Conservation (phyloP, 129 eudicot genomes). For the Silybum marianum region DNA sequence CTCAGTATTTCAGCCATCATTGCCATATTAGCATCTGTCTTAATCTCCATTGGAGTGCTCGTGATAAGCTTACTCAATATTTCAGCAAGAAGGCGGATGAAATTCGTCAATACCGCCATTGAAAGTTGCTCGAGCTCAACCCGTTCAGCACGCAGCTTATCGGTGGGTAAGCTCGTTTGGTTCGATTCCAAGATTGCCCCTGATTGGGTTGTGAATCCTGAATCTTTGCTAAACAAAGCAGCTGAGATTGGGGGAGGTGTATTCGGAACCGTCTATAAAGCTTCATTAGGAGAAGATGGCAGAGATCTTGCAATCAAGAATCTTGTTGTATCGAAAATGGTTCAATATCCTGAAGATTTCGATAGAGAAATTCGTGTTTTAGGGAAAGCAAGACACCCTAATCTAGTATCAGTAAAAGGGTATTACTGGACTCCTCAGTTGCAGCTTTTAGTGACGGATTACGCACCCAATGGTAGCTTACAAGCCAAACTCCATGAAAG, state of each 20-base stretch:
- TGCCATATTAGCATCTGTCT: conserved; percentile 77
- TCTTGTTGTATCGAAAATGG: conserved; percentile 62
- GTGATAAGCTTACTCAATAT: conserved; percentile 74
- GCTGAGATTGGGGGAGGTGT: conserved; percentile 82
- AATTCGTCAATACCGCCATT: conserved; percentile 66
- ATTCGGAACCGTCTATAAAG: conserved; percentile 80
- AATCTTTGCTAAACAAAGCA: conserved; percentile 66
- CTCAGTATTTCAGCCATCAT: conserved; percentile 81
- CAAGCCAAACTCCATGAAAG: conserved; percentile 64
- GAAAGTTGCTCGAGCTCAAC: conserved; percentile 89
- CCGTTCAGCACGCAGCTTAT: conserved; percentile 47
- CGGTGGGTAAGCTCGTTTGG: conserved; percentile 78
- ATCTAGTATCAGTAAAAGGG: conserved; percentile 71
- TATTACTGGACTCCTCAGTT: conserved; percentile 92
- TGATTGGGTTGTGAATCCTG: conserved; percentile 60
- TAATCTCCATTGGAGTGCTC: conserved; percentile 68
- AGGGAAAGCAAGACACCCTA: conserved; percentile 85
- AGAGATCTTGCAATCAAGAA: conserved; percentile 69
- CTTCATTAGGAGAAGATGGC: conserved; percentile 65
- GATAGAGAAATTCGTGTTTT: conserved; percentile 74
- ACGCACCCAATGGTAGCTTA: conserved; percentile 67
- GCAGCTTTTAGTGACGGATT: conserved; percentile 81
- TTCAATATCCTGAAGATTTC: conserved; percentile 75
- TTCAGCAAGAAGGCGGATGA: conserved; percentile 69
- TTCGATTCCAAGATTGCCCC: conserved; percentile 66